These are phyloP conservation scores for Phylloboletellus chloephorus DNA, from an alignment of 1,284 basidiomycete genomes.

Conservation along the genomic window DNA sequence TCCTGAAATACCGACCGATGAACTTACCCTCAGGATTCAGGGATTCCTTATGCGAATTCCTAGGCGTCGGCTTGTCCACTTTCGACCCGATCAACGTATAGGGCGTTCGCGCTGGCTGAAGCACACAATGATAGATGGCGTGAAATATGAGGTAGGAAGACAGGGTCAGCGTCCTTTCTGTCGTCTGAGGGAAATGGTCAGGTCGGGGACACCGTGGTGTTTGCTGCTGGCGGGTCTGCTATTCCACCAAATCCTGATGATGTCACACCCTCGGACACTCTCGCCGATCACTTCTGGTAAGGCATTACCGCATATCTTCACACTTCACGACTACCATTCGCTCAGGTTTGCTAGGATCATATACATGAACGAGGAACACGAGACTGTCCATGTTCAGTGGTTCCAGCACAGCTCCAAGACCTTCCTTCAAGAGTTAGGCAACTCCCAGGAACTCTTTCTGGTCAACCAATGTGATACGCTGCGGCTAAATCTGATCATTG, in stretches of 20 bases:
- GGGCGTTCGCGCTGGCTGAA: conserved; percentile 26
- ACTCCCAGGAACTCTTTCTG: conserved; percentile 61
- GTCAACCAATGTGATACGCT: conserved; percentile 48
- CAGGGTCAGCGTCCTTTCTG: conserved; percentile 22
- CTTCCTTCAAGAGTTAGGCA: conserved; percentile 49
- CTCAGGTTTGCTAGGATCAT: conserved; percentile 63
- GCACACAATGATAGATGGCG: conserved; percentile 26
- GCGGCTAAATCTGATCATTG: conserved; percentile 37
- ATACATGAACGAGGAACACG: conserved; percentile 40
- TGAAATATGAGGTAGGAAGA: conserved; percentile 24
- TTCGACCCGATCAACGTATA: conserved; percentile 27
- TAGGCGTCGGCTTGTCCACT: conserved; percentile 15
- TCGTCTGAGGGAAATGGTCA: conserved; percentile 22
- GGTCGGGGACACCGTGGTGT: conserved; percentile 54
- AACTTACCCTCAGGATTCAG: conserved; percentile 18
- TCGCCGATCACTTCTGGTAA: conserved; percentile 61
- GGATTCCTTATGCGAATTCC: conserved; percentile 20
- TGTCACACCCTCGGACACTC: conserved; percentile 34
- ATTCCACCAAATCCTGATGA: conserved; percentile 29
- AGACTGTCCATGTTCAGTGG: conserved; percentile 61
- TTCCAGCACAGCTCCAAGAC: conserved; percentile 60
- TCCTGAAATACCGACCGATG: conserved; percentile 9
- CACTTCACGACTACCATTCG: neutral
- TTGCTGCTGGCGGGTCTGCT: conserved; percentile 36
- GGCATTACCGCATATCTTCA: neutral